Evolutionary conservation across 2,329 filamentous ascomycete genomes (phyloP).

Genomic region (Colletotrichum sp.): DNA sequence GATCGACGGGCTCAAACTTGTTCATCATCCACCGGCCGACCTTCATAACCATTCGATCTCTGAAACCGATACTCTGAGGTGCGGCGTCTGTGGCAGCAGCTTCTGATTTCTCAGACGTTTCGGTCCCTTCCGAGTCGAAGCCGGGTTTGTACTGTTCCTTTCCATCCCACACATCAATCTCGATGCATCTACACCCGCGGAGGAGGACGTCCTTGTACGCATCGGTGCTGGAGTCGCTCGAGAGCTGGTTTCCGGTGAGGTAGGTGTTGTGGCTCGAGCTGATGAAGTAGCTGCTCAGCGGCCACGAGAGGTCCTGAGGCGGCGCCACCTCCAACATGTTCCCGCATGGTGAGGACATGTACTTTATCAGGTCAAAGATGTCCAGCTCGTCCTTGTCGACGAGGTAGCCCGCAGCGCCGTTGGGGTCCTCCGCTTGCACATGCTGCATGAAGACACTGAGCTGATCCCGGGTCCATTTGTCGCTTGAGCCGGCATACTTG

Average conservation of each 20-base stretch:
- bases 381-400: slow-evolving; percentile 41
- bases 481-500: slow-evolving; percentile 42
- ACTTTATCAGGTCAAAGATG: slow-evolving; percentile 53
- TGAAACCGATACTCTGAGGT: not conserved
- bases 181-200: slow-evolving; percentile 87
- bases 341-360: slow-evolving; percentile 57
- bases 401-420: slow-evolving; percentile 22
- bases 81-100: not conserved
- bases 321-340: slow-evolving; percentile 44
- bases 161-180: slow-evolving; percentile 96
- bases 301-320: slow-evolving; percentile 66
- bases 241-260: slow-evolving; percentile 86
- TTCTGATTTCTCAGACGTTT: not conserved
- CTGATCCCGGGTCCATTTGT: slow-evolving; percentile 51
- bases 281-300: slow-evolving; percentile 90
- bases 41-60: not conserved
- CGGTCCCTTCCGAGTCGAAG: slow-evolving; percentile 50
- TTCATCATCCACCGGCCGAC: not conserved
- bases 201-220: slow-evolving; percentile 86
- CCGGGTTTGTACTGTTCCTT: slow-evolving; percentile 73
- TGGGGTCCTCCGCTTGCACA: slow-evolving; percentile 46
- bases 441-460: slow-evolving; percentile 49
- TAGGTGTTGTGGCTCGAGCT: slow-evolving; percentile 97
- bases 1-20: slow-evolving; percentile 24
- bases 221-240: slow-evolving; percentile 84